Base-by-base conservation (phyloP, 2,329 filamentous ascomycete species). In the Aspergillus tamarii region DNA sequence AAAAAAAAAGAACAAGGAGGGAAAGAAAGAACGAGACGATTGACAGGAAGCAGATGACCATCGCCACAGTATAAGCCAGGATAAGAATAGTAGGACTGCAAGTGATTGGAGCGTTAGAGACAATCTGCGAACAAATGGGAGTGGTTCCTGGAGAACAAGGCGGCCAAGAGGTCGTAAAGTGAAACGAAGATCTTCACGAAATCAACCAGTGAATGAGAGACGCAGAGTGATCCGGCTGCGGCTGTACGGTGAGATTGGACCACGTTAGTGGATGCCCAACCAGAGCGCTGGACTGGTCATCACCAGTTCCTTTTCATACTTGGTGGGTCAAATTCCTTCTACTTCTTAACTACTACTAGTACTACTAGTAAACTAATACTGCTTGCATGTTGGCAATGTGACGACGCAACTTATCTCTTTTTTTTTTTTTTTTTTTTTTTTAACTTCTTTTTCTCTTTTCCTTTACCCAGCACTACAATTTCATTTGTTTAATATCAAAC, bases 311-410 rank as follows among this genome's bases (percentile, higher is more conserved):
- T 36, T 14, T 36, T 14, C 34, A 36, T 41, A 41, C 39, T 41
- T 11, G 32, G 32, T 34, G 32, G 32, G 32, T 34, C 32, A 34
- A 34, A 2, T 34, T 34, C 11, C 26, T 26, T 4, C 26, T 26
- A 26, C 26, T 26, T n/a, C n/a, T n/a, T n/a, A n/a, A n/a, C 26
- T 26, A n/a, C n/a, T 26, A 4, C 26, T 26, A 26, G 1, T 36
- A 3, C 34, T 36, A 36, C 34, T 14, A 14, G 34, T 36, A 14
- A 12, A 6, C 34, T 4, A 43, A 53, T 52, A 43, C 45, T 45
- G 43, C 32, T 41, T 45, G 56, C 62, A 57, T 46, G 53, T 32
- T 57, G 53, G 60, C 52, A 61, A 61, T 65, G 65, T 63, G 60
- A 66, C 60, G 55, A 34, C 26, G 32, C n/a, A 41, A 34, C 54